phyloP scores from a whole-genome alignment of 164 flowering plant species.

The Magnolia kwangsiensis region DNA sequence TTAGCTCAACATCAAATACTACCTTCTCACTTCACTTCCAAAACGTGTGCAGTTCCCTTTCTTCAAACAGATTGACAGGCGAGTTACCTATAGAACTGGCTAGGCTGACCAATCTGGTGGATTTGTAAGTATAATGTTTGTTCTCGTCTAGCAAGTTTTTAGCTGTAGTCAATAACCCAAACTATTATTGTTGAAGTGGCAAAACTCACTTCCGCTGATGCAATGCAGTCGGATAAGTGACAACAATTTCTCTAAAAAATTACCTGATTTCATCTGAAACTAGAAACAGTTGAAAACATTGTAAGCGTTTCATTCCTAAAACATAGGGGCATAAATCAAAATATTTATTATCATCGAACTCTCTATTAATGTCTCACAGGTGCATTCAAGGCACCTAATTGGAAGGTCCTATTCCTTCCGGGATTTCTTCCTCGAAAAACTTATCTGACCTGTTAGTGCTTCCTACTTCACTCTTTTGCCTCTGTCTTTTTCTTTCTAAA shows the following conservation, averaged over 20 bases:
- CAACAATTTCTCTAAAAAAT: constrained; percentile 34
- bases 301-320: constrained; percentile 22
- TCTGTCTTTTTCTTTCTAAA: not conserved
- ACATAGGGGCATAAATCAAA: too few relatives aligned
- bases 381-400: constrained; percentile 58
- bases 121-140: constrained; percentile 11
- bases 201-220: not conserved
- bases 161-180: not conserved
- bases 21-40: not conserved
- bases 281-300: constrained; percentile 28
- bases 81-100: constrained; percentile 18
- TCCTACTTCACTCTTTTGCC: constrained; percentile 1
- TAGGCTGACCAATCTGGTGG: constrained; percentile 16
- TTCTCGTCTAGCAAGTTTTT: not conserved
- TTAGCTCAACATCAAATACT: not conserved
- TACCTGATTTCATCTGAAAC: constrained; percentile 32
- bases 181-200: not conserved
- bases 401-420: constrained; percentile 60
- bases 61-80: constrained; percentile 24
- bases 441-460: constrained; percentile 46
- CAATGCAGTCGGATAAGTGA: constrained; percentile 37
- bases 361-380: constrained; percentile 22
- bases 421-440: constrained; percentile 37
- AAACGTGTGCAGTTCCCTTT: constrained; percentile 20
- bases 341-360: not conserved